Percentiles rank a stretch among this genome's conserved stretches.
Evolutionary conservation across 345 rosid genomes (phyloP).

Genomic region (Sonneratia alba): DNA sequence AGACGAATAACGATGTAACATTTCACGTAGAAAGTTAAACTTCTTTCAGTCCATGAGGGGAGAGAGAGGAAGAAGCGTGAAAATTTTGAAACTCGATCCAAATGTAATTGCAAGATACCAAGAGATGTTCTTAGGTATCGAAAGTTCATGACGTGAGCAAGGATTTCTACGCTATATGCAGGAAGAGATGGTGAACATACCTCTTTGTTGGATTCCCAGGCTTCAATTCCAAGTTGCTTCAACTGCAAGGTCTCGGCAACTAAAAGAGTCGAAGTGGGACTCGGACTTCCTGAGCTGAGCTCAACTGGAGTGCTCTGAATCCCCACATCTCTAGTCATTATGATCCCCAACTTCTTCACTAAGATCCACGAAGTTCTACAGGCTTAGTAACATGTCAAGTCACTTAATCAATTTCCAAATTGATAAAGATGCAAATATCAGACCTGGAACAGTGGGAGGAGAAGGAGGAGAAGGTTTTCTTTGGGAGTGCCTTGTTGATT

Average conservation of each 20-base stretch:
- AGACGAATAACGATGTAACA: not conserved
- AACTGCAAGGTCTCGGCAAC: constrained; percentile 32
- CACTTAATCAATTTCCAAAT: not conserved
- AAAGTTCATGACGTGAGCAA: not conserved
- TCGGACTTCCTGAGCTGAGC: constrained; percentile 22
- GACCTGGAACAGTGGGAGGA: not conserved
- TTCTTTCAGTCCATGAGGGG: too few species aligned
- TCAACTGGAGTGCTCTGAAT: constrained; percentile 66
- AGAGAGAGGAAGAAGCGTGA: too few species aligned
- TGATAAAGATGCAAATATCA: not conserved
- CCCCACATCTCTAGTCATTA: constrained; percentile 63
- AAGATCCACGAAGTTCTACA: not conserved
- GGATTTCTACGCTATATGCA: not conserved
- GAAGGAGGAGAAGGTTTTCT: constrained; percentile 10
- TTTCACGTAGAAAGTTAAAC: too few species aligned
- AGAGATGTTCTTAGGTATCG: too few species aligned
- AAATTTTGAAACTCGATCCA: not conserved
- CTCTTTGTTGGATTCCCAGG: constrained; percentile 20
- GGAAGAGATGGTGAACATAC: not conserved
- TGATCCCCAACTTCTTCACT: not conserved
- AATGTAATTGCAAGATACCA: not conserved
- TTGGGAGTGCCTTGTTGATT: constrained; percentile 14
- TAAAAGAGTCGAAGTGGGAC: constrained; percentile 76
- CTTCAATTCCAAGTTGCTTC: constrained; percentile 33
- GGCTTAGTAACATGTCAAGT: not conserved